phyloP scores from a whole-genome alignment of 495 filamentous ascomycete genomes.

The Collariella sp. region DNA sequence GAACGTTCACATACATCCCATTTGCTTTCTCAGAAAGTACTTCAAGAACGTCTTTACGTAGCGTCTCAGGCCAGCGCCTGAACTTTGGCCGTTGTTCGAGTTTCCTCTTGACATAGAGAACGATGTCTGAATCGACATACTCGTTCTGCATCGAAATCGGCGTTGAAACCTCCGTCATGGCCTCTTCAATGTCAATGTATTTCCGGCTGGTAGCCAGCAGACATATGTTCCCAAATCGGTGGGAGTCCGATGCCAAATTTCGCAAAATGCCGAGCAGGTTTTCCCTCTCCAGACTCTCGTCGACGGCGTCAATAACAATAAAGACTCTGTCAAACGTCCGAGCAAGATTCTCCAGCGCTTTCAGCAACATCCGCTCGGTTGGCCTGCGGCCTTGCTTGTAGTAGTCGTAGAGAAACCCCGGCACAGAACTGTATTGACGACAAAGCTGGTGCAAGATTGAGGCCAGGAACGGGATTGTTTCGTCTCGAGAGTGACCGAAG shows the following conservation, averaged over 20 bases:
- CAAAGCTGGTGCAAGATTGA: constrained; percentile 27
- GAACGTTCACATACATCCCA: neutral
- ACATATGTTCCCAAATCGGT: constrained; percentile 27
- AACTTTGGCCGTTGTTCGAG: neutral
- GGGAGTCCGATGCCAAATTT: constrained; percentile 20
- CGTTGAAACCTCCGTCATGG: constrained; percentile 8
- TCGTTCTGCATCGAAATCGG: constrained; percentile 12
- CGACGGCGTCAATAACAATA: constrained; percentile 30
- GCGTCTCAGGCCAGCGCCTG: neutral
- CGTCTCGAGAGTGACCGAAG: constrained; percentile 28
- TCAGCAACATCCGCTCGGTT: constrained; percentile 3
- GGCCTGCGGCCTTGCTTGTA: constrained; percentile 5
- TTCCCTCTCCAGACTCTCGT: constrained; percentile 24
- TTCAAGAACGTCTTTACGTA: neutral
- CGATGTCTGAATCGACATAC: constrained; percentile 5
- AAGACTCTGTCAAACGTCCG: constrained; percentile 13
- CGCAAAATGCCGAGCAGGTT: constrained; percentile 18
- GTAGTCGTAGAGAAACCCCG: constrained; percentile 9
- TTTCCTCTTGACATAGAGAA: neutral
- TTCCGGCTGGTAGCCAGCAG: constrained; percentile 37
- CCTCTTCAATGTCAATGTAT: constrained; percentile 33
- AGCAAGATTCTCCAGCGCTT: constrained; percentile 4
- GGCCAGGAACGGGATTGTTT: constrained; percentile 22
- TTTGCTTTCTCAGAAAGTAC: neutral
- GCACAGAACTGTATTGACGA: constrained; percentile 17